Evolutionary conservation across 805 yeast genomes (phyloP).

Genomic region (Maudiozyma barnettii): DNA sequence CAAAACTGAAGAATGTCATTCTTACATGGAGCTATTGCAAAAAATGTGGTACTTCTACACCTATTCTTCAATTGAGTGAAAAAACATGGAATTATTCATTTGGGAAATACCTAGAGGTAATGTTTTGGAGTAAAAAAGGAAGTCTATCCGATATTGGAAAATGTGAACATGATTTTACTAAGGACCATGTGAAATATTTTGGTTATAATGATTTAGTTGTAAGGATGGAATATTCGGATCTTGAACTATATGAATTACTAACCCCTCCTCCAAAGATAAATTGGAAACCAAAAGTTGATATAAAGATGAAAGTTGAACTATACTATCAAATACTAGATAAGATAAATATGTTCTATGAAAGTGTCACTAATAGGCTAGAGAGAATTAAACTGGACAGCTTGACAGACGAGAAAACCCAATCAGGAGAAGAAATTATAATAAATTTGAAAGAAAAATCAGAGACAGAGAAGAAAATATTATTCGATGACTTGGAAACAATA

Average conservation of each 20-base stretch:
- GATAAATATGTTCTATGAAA: conserved; percentile 54
- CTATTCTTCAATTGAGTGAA: conserved; percentile 73
- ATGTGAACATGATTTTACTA: conserved; percentile 74
- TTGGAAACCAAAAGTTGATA: conserved; percentile 66
- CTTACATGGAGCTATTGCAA: conserved; percentile 90
- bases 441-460: conserved; percentile 46
- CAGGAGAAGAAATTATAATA: conserved; percentile 51
- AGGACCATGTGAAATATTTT: conserved; percentile 76
- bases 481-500: conserved; percentile 38
- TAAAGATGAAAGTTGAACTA: conserved; percentile 56
- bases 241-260: conserved; percentile 69
- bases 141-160: conserved; percentile 49
- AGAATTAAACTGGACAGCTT: conserved; percentile 71
- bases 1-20: conserved; percentile 57
- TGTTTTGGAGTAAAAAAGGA: conserved; percentile 61
- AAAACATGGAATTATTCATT: conserved; percentile 84
- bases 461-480: conserved; percentile 41
- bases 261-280: conserved; percentile 64
- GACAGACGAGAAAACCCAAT: conserved; percentile 58
- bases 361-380: conserved; percentile 58
- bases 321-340: conserved; percentile 45
- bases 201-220: conserved; percentile 72
- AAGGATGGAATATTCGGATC: conserved; percentile 62
- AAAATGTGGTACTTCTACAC: conserved; percentile 63
- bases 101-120: conserved; percentile 83